Evolutionary conservation across 2,329 filamentous ascomycete genomes (phyloP).

Genomic region (Fusarium sulawesiense): DNA sequence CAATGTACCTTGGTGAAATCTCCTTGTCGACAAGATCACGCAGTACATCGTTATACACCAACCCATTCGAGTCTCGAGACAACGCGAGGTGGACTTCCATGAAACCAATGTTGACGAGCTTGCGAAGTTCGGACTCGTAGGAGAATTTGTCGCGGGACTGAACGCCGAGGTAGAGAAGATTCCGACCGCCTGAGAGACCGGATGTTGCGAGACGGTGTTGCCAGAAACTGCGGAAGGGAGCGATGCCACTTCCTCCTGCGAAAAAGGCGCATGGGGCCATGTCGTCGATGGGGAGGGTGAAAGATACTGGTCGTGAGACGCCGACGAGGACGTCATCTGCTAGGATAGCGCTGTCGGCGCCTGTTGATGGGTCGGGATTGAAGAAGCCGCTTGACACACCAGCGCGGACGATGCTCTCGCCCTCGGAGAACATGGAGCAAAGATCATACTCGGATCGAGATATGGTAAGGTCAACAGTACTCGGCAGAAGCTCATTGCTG

Average conservation of each 20-base stretch:
- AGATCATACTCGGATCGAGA: slow-evolving; percentile 64
- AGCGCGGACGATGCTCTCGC: slow-evolving; percentile 50
- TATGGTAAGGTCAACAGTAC: slow-evolving; percentile 62
- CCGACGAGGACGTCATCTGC: slow-evolving; percentile 62
- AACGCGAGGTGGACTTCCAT: slow-evolving; percentile 66
- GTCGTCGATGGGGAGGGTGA: slow-evolving; percentile 63
- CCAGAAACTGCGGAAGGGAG: slow-evolving; percentile 66
- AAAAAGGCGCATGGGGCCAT: slow-evolving; percentile 65
- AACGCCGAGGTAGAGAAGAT: slow-evolving; percentile 63
- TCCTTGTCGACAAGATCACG: slow-evolving; percentile 61
- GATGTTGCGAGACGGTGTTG: slow-evolving; percentile 54
- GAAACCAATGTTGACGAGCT: slow-evolving; percentile 55
- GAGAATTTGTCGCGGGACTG: slow-evolving; percentile 61
- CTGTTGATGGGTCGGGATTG: slow-evolving; percentile 55
- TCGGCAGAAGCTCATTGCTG: slow-evolving; percentile 62
- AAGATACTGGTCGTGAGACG: slow-evolving; percentile 62
- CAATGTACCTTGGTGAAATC: slow-evolving; percentile 64
- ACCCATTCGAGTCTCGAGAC: slow-evolving; percentile 61
- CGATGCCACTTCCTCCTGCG: slow-evolving; percentile 65
- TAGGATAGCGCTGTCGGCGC: slow-evolving; percentile 51
- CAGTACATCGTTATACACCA: slow-evolving; percentile 56
- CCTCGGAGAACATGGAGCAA: slow-evolving; percentile 55
- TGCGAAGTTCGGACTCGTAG: slow-evolving; percentile 38
- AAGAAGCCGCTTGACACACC: slow-evolving; percentile 66
- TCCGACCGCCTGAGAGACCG: slow-evolving; percentile 55